Evolutionary conservation across 768 basidiomycete genomes (phyloP), one percentile per base, ranked within the genome.

Genomic region (Panaeolus papilionaceus): DNA sequence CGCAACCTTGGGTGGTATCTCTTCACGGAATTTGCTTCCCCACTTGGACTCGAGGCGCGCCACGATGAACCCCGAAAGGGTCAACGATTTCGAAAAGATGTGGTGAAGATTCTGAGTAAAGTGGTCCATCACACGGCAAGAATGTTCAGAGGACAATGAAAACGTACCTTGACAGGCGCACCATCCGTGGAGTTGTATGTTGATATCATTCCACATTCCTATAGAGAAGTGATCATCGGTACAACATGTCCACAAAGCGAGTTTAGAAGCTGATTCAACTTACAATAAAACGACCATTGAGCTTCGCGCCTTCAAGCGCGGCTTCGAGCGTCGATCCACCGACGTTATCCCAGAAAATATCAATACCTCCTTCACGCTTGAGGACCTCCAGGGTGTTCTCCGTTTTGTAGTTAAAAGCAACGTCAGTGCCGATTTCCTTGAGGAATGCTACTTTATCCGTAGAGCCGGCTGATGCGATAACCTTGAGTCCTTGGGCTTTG

Each of bases 401-500:
- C 0, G 84, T 91, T 81, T 93, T 91, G 78, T 91, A 92, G 75
- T 93, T 92, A 80, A 92, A 92, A 0, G 83, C 87, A 5, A 89
- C 83, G 70, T 93, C 91, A 0, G 87, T 86, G 0, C 90, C 92
- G 20, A 91, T 70, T 2, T 83, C 82, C 62, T 82, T 83, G 76
- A 90, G 76, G 72, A 85, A 90, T 5, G 80, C 74, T 9, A 93
- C 89, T 76, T 94, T 93, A 64, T 90, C 88, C 18, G 92, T 89
- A 0, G 86, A 85, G 1, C 92, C 90, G 0, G 90, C 88, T 0
- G 88, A 90, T 0, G 85, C 89, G 63, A 94, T 90, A 45, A 93
- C 92, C 70, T 88, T 90, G 23, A 83, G 72, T 4, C 85, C 85
- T 23, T 85, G 82, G 0, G 70, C 69, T 63, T 87, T 87, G 0